phyloP scores from a whole-genome alignment of 345 rosid species.

The Melastoma malabathricum region DNA sequence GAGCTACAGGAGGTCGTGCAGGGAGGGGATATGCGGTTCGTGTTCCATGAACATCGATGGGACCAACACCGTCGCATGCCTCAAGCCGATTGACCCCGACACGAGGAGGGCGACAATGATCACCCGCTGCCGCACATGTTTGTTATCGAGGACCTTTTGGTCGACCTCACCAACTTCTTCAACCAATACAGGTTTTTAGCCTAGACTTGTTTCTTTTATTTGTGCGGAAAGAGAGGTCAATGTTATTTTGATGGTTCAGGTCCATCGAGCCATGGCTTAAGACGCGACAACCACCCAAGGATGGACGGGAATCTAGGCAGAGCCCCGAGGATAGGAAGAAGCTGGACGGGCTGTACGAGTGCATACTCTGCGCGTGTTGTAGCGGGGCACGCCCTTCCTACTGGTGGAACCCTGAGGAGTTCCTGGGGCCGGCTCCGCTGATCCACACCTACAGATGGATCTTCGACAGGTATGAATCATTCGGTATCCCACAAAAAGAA shows the following conservation, averaged over 20 bases:
- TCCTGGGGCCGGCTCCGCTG: too few relatives aligned
- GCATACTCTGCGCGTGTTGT: constrained; percentile 66
- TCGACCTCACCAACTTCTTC: constrained; percentile 60
- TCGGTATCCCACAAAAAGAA: too few relatives aligned
- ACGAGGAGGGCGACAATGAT: constrained; percentile 28
- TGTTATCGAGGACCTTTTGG: constrained; percentile 49
- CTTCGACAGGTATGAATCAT: constrained; percentile 1
- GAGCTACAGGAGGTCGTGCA: constrained; percentile 49
- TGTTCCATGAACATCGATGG: constrained; percentile 62
- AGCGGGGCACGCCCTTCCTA: constrained; percentile 5
- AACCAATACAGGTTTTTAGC: constrained; percentile 34
- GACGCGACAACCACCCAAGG: constrained; percentile 22
- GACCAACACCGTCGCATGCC: constrained; percentile 59
- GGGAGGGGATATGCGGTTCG: constrained; percentile 76
- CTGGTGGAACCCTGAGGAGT: too few relatives aligned
- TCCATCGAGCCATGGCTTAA: constrained; percentile 63
- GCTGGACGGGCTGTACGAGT: constrained; percentile 57
- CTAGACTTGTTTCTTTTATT: too few relatives aligned
- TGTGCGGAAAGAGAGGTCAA: too few relatives aligned
- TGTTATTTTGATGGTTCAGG: constrained; percentile 10
- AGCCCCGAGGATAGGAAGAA: constrained; percentile 38
- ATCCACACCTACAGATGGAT: too few relatives aligned
- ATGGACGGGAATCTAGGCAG: constrained; percentile 40
- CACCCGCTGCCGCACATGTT: constrained; percentile 66
- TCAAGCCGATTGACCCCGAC: constrained; percentile 36